These are phyloP conservation scores for Asterionellopsis glacialis DNA, from an alignment of 108 stramenopile species.

Conservation along the genomic window DNA sequence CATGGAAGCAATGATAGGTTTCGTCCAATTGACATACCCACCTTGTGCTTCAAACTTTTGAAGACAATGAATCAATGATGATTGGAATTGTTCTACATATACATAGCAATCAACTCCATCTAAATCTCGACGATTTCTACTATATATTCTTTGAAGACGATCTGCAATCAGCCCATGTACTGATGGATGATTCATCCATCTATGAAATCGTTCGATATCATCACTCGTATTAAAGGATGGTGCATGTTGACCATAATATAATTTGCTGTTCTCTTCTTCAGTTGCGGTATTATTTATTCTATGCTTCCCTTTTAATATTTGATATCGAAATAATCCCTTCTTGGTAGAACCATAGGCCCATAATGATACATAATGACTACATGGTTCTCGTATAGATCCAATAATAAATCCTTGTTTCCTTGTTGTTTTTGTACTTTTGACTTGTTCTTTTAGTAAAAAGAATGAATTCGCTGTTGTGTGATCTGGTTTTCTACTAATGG, in stretches of 20 bases:
- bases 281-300: no score
- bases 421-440: no score
- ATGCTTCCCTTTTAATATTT: no score
- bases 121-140: not conserved
- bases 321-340: not conserved
- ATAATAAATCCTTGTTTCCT: slow-evolving; percentile 2
- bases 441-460: no score
- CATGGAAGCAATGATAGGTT: slow-evolving; percentile 3
- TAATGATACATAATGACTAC: slow-evolving; percentile 14
- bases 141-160: not conserved
- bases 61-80: slow-evolving; percentile 6
- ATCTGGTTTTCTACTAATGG: no score
- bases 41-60: slow-evolving; percentile 10
- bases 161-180: not conserved
- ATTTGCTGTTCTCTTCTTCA: not conserved
- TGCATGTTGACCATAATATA: slow-evolving; percentile 6
- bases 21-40: slow-evolving; percentile 9
- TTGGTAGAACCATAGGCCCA: slow-evolving; percentile 6
- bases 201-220: slow-evolving; percentile 4
- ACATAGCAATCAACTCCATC: slow-evolving; percentile 10
- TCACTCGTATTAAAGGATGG: slow-evolving; percentile 1
- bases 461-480: no score
- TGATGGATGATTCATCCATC: not conserved
- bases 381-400: slow-evolving; percentile 12
- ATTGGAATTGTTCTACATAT: slow-evolving; percentile 7